A percentile compares a stretch with the other conserved stretches of the same genome.
phyloP scores from a whole-genome alignment of 805 yeast species.

The Candida ipomoeae region DNA sequence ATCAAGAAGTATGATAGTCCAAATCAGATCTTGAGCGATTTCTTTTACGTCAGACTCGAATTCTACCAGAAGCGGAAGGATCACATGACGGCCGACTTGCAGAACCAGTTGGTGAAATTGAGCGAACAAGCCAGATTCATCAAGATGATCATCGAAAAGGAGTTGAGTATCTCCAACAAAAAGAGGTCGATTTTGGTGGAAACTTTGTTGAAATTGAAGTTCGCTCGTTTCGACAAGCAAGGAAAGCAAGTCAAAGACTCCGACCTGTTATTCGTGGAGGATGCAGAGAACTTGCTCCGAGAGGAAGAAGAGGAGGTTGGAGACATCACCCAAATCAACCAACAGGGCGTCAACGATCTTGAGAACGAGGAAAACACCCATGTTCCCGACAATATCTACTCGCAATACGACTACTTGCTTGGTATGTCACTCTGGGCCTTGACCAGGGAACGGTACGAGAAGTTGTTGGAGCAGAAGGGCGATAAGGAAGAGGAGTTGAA shows the following conservation, averaged over 20 bases:
- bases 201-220: constrained; percentile 58
- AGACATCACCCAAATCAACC: constrained; percentile 14
- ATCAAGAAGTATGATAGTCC: constrained; percentile 76
- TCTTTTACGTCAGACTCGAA: constrained; percentile 80
- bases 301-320: constrained; percentile 43
- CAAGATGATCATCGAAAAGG: constrained; percentile 78
- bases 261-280: constrained; percentile 18
- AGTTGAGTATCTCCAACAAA: constrained; percentile 69
- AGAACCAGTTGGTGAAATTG: constrained; percentile 70
- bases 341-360: constrained; percentile 24
- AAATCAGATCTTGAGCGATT: constrained; percentile 77
- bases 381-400: constrained; percentile 50
- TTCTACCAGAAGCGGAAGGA: constrained; percentile 91
- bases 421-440: constrained; percentile 94
- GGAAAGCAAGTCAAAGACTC: constrained; percentile 56
- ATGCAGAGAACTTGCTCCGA: constrained; percentile 29
- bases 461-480: constrained; percentile 66
- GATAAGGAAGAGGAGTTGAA: constrained; percentile 70
- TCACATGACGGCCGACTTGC: constrained; percentile 59
- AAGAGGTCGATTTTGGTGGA: constrained; percentile 60
- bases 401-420: constrained; percentile 79
- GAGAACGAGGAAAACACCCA: constrained; percentile 36
- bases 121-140: constrained; percentile 86
- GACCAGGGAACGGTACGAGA: constrained; percentile 84
- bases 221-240: constrained; percentile 70